Percentiles rank a stretch among this genome's conserved stretches.
phyloP scores from a whole-genome alignment of 2,329 filamentous ascomycete genomes.

The Diplocarpon rosae region DNA sequence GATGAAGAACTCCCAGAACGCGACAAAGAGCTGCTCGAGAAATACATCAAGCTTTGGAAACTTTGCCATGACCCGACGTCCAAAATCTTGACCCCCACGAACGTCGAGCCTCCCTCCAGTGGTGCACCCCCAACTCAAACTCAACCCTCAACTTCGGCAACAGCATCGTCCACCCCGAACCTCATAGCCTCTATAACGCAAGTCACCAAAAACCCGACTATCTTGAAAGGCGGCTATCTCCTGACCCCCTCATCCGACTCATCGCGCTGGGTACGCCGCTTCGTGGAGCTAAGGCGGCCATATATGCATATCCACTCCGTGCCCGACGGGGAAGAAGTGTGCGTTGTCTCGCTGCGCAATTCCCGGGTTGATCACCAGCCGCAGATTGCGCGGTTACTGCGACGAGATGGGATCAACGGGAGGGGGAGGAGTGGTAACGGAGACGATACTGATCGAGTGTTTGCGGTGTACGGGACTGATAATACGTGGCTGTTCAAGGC shows the following conservation, averaged over 20 bases:
- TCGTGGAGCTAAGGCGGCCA: slow-evolving; percentile 81
- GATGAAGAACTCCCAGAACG: slow-evolving; percentile 28
- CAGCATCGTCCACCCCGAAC: slow-evolving; percentile 23
- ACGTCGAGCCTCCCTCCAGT: slow-evolving; percentile 58
- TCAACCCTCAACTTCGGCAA: slow-evolving; percentile 12
- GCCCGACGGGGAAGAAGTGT: slow-evolving; percentile 80
- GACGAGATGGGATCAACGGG: slow-evolving; percentile 25
- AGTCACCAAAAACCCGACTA: slow-evolving; percentile 67
- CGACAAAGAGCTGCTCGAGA: slow-evolving; percentile 31
- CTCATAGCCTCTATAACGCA: slow-evolving; percentile 68
- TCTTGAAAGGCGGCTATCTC: slow-evolving; percentile 81
- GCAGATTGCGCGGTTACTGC: slow-evolving; percentile 67
- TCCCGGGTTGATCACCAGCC: slow-evolving; percentile 88
- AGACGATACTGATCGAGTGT: slow-evolving; percentile 42
- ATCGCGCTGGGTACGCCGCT: slow-evolving; percentile 80
- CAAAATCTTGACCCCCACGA: slow-evolving; percentile 45
- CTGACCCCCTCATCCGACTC: slow-evolving; percentile 74
- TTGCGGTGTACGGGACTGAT: slow-evolving; percentile 86
- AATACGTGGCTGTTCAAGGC: slow-evolving; percentile 95
- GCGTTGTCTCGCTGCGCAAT: slow-evolving; percentile 78
- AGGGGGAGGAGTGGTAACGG: slow-evolving; percentile 21
- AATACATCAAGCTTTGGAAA: slow-evolving; percentile 27
- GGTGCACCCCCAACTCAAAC: slow-evolving; percentile 34
- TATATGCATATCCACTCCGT: slow-evolving; percentile 86
- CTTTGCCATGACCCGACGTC: slow-evolving; percentile 25